These are phyloP conservation scores for Colletotrichum sp. DNA, from an alignment of 2,329 filamentous ascomycete species.

Conservation along the genomic window DNA sequence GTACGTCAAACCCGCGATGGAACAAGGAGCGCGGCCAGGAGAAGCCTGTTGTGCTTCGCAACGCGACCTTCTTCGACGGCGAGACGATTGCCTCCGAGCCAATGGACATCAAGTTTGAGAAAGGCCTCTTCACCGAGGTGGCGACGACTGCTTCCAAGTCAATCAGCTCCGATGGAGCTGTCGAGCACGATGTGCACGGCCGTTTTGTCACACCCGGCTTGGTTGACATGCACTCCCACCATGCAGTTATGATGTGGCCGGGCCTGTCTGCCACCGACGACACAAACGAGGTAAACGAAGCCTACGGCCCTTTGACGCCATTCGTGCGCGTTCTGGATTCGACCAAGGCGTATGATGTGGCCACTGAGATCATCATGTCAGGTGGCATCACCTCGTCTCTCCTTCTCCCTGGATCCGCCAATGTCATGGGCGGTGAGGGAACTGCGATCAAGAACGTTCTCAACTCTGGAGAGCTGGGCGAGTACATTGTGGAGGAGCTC, in stretches of 20 bases:
- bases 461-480: slow-evolving; percentile 34
- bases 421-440: slow-evolving; percentile 51
- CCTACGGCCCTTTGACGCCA: slow-evolving; percentile 39
- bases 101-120: slow-evolving; percentile 42
- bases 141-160: slow-evolving; percentile 25
- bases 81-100: slow-evolving; percentile 32
- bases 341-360: slow-evolving; percentile 45
- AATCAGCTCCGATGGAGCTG: slow-evolving; percentile 2
- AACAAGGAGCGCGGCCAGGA: slow-evolving; percentile 40
- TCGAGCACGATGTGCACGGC: slow-evolving; percentile 36
- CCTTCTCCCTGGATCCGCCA: slow-evolving; percentile 47
- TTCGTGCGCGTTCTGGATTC: slow-evolving; percentile 41
- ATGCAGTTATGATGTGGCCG: slow-evolving; percentile 39
- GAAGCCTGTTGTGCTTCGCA: slow-evolving; percentile 38
- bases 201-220: slow-evolving; percentile 47
- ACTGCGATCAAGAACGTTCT: slow-evolving; percentile 44
- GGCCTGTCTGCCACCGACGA: slow-evolving; percentile 33
- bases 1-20: slow-evolving; percentile 42
- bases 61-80: slow-evolving; percentile 49
- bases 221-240: slow-evolving; percentile 52
- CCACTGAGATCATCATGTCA: slow-evolving; percentile 41
- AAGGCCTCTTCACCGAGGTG: slow-evolving; percentile 37
- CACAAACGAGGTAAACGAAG: slow-evolving; percentile 37
- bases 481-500: slow-evolving; percentile 45
- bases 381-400: slow-evolving; percentile 51